phyloP scores from a whole-genome alignment of 352 stramenopile species.

The Albugo laibachii region DNA sequence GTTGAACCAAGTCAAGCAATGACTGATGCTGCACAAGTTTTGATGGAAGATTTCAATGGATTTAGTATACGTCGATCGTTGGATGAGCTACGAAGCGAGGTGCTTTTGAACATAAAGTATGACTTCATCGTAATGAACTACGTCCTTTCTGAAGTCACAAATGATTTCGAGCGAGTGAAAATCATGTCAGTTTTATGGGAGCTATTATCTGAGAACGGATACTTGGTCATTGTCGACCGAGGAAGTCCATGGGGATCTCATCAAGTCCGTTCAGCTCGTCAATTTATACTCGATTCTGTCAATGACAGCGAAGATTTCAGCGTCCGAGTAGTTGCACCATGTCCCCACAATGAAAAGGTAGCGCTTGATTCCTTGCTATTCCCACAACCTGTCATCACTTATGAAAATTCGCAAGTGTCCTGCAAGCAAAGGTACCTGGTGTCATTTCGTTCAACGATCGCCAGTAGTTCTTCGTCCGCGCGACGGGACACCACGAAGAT shows the following conservation, averaged over 20 bases:
- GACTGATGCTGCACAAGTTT: slow-evolving; percentile 46
- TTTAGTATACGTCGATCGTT: slow-evolving; percentile 52
- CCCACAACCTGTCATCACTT: neutral
- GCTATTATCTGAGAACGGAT: slow-evolving; percentile 47
- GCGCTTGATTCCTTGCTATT: neutral
- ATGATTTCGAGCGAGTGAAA: slow-evolving; percentile 60
- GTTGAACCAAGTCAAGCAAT: slow-evolving; percentile 76
- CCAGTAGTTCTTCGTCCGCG: slow-evolving; percentile 50
- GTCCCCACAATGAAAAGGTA: slow-evolving; percentile 51
- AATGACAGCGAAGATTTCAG: slow-evolving; percentile 12
- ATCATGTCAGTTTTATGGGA: slow-evolving; percentile 63
- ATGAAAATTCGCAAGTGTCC: slow-evolving; percentile 25
- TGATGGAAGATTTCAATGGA: slow-evolving; percentile 53
- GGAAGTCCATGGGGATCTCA: slow-evolving; percentile 70
- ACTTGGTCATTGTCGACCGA: slow-evolving; percentile 53
- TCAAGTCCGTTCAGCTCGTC: slow-evolving; percentile 61
- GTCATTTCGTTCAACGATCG: slow-evolving; percentile 70
- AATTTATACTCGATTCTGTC: slow-evolving; percentile 70
- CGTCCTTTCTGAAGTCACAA: slow-evolving; percentile 67
- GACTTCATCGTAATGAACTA: slow-evolving; percentile 58
- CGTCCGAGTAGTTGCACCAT: slow-evolving; percentile 44
- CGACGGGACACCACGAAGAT: slow-evolving; percentile 56
- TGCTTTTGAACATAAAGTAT: slow-evolving; percentile 42
- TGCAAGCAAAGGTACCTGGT: slow-evolving; percentile 51
- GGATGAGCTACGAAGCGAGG: slow-evolving; percentile 55